Conservation (phyloP, 2,329 filamentous ascomycete species). For the Verticillium alfalfae region DNA sequence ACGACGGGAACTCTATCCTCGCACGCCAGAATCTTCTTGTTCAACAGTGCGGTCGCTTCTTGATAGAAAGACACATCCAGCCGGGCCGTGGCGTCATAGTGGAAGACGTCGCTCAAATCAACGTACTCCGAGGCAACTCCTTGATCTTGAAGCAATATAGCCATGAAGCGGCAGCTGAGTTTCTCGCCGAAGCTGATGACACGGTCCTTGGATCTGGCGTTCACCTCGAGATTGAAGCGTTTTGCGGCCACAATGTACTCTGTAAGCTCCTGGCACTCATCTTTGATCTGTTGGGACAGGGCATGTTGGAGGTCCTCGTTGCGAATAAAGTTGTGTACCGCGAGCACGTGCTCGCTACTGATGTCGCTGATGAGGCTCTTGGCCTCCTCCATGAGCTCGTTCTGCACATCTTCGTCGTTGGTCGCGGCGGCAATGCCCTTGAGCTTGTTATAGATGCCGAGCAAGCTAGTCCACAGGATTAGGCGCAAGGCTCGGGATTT, state of each 20-base stretch:
- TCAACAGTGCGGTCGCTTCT: slow-evolving; percentile 54
- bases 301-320: slow-evolving; percentile 49
- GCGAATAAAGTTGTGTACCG: slow-evolving; percentile 59
- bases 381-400: slow-evolving; percentile 57
- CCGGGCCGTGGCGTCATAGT: slow-evolving; percentile 54
- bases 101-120: slow-evolving; percentile 78
- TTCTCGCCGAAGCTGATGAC: slow-evolving; percentile 96
- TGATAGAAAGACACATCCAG: slow-evolving; percentile 68
- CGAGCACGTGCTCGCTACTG: slow-evolving; percentile 72
- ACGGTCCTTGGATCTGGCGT: slow-evolving; percentile 73
- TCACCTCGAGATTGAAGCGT: slow-evolving; percentile 68
- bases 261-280: slow-evolving; percentile 74
- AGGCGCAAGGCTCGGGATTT: background rate
- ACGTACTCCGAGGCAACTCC: slow-evolving; percentile 84
- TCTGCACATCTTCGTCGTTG: slow-evolving; percentile 46
- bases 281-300: slow-evolving; percentile 62
- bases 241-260: slow-evolving; percentile 65
- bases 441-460: slow-evolving; percentile 56
- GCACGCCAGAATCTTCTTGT: slow-evolving; percentile 60
- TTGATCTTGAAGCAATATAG: slow-evolving; percentile 72
- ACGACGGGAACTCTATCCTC: slow-evolving; percentile 67
- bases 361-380: slow-evolving; percentile 74
- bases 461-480: slow-evolving; percentile 33
- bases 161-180: slow-evolving; percentile 88
- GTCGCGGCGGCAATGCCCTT: slow-evolving; percentile 46